phyloP scores from a whole-genome alignment of 75 land plant genomes.

The Adiantum capillusveneris region DNA sequence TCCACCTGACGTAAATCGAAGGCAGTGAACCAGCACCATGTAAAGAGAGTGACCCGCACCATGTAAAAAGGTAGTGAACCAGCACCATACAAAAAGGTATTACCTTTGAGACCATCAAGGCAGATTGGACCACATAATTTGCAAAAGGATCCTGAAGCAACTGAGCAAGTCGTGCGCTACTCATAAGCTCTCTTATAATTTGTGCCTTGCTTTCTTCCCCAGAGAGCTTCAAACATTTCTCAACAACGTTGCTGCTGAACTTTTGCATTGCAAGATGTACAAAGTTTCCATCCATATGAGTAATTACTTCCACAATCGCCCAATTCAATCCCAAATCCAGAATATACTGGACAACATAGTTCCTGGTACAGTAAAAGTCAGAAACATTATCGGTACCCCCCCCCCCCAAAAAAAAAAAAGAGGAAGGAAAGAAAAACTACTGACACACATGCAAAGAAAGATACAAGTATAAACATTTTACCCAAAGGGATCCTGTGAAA shows the following conservation, averaged over 20 bases:
- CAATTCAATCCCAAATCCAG: conserved; percentile 37
- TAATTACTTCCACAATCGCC: conserved; percentile 41
- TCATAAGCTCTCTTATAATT: conserved; percentile 52
- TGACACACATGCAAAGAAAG: too few species aligned
- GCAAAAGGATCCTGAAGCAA: conserved; percentile 66
- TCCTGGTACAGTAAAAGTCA: too few species aligned
- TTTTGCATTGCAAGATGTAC: conserved; percentile 61
- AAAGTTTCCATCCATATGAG: conserved; percentile 49
- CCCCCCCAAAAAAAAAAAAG: too few species aligned
- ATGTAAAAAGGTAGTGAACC: too few species aligned
- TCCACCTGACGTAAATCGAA: too few species aligned
- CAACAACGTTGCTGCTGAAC: conserved; percentile 79
- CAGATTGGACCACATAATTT: conserved; percentile 78
- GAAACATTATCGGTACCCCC: too few species aligned
- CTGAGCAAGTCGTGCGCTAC: conserved; percentile 39
- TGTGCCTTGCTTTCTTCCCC: conserved; percentile 31
- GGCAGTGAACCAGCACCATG: too few species aligned
- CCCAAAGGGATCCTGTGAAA: too few species aligned
- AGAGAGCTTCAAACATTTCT: conserved; percentile 57
- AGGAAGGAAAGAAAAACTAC: too few species aligned
- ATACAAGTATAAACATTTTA: too few species aligned
- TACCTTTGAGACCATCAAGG: conserved; percentile 61
- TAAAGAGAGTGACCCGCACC: too few species aligned
- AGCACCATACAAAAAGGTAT: background rate
- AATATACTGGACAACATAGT: conserved; percentile 74